These are phyloP conservation scores for Tolypocladium endophyticum DNA, from an alignment of 2,329 filamentous ascomycete genomes.

Conservation along the genomic window DNA sequence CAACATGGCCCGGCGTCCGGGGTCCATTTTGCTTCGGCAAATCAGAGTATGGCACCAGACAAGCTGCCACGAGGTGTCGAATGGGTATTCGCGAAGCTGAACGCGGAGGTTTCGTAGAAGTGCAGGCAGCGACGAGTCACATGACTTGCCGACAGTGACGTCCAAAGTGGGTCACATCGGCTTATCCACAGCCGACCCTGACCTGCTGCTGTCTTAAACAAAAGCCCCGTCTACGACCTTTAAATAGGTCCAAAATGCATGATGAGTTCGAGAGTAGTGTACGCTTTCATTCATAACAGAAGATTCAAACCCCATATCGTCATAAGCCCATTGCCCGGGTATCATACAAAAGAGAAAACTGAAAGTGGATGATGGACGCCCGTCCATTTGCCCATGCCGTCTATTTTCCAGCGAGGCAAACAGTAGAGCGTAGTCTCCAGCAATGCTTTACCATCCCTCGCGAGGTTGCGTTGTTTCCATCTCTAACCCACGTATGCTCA, in stretches of 20 bases:
- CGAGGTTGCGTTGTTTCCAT: slow-evolving; percentile 15
- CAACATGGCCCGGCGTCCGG: slow-evolving; percentile 44
- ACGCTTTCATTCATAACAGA: not conserved
- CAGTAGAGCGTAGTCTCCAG: not conserved
- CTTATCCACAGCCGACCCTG: no score
- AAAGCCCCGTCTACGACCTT: not conserved
- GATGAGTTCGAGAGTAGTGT: not conserved
- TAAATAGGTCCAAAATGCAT: not conserved
- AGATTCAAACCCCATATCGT: not conserved
- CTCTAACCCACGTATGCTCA: slow-evolving; percentile 28
- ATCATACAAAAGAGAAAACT: not conserved
- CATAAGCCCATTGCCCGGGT: not conserved
- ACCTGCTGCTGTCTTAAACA: not conserved
- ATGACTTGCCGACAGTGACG: not conserved
- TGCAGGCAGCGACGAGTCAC: not conserved
- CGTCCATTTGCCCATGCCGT: not conserved
- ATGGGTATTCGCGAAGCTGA: not conserved
- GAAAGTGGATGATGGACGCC: not conserved
- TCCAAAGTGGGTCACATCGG: not conserved
- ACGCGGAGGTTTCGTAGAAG: not conserved
- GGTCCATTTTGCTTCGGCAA: slow-evolving; percentile 32
- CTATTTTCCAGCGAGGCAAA: not conserved
- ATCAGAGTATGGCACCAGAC: not conserved
- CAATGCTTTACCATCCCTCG: slow-evolving; percentile 10
- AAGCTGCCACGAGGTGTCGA: not conserved